A percentile compares a stretch with the other conserved stretches of the same genome.
Conservation (phyloP, 371 early-diverging fungal genomes). For the Conidiobolus incongruus region DNA sequence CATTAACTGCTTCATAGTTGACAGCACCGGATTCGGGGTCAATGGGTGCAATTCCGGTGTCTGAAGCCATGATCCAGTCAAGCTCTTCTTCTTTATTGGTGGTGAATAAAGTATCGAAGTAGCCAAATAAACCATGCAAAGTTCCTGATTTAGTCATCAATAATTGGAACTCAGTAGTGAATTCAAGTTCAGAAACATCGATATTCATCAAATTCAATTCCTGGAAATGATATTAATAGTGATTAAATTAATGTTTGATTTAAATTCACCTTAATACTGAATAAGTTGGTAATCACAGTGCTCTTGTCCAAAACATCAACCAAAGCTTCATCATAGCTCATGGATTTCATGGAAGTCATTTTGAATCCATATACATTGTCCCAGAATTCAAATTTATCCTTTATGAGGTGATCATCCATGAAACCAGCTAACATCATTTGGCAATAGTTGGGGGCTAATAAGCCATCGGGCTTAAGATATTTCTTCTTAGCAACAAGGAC, state of each 20-base stretch:
- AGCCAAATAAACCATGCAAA: constrained; percentile 51
- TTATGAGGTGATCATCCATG: constrained; percentile 55
- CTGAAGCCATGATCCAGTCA: constrained; percentile 15
- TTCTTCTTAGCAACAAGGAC: constrained; percentile 64
- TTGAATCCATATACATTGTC: constrained; percentile 75
- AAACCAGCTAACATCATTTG: constrained; percentile 49
- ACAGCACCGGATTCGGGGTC: constrained; percentile 10
- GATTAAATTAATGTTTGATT: not conserved
- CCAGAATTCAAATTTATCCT: constrained; percentile 61
- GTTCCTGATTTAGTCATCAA: constrained; percentile 26
- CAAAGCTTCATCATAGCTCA: constrained; percentile 24
- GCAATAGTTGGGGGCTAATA: constrained; percentile 57
- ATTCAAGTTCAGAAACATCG: constrained; percentile 21
- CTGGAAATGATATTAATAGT: not conserved
- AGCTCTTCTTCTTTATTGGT: constrained; percentile 22
- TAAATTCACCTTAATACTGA: constrained; percentile 3
- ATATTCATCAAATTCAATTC: constrained; percentile 41
- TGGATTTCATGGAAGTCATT: constrained; percentile 55
- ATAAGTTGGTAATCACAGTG: constrained; percentile 34
- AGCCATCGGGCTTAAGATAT: constrained; percentile 40
- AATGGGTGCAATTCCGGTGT: constrained; percentile 11
- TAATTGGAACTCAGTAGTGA: constrained; percentile 30
- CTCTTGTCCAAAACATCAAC: constrained; percentile 43
- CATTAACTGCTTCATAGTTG: constrained; percentile 5
- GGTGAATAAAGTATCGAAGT: constrained; percentile 70